phyloP scores from a whole-genome alignment of 768 basidiomycete species.

The Paxillus involutus region DNA sequence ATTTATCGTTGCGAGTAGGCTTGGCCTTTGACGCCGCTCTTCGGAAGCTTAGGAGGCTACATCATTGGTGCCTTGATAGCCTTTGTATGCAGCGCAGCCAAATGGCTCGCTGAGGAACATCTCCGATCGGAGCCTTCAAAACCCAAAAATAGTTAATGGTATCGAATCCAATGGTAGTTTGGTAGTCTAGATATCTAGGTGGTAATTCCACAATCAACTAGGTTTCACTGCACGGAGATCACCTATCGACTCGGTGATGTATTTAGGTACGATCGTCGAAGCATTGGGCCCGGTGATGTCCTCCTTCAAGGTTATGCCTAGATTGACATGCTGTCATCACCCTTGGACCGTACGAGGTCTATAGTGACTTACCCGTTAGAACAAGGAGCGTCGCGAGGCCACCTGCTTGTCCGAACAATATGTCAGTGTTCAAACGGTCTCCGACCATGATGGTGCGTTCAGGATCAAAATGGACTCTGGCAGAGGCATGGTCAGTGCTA shows the following conservation, averaged over 20 bases:
- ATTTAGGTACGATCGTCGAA: slow-evolving; percentile 76
- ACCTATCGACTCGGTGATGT: slow-evolving; percentile 76
- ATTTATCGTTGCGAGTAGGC: slow-evolving; percentile 45
- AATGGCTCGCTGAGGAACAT: slow-evolving; percentile 41
- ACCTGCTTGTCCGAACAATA: slow-evolving; percentile 86
- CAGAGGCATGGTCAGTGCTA: slow-evolving; percentile 8
- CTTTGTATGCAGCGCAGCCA: slow-evolving; percentile 43
- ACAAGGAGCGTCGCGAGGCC: slow-evolving; percentile 88
- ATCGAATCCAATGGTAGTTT: background rate
- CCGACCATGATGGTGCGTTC: slow-evolving; percentile 91
- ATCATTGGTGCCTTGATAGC: slow-evolving; percentile 58
- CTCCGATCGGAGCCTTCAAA: slow-evolving; percentile 23
- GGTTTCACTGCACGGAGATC: slow-evolving; percentile 57
- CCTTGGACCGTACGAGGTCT: background rate
- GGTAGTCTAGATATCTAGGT: slow-evolving; percentile 1
- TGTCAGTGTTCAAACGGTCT: slow-evolving; percentile 94
- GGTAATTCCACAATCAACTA: slow-evolving; percentile 13
- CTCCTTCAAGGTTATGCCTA: slow-evolving; percentile 76
- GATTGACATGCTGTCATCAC: background rate
- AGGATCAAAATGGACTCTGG: slow-evolving; percentile 84
- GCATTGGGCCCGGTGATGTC: slow-evolving; percentile 73
- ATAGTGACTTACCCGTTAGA: slow-evolving; percentile 65
- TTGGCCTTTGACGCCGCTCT: slow-evolving; percentile 81
- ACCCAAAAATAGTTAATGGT: slow-evolving; percentile 21
- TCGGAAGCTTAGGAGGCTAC: slow-evolving; percentile 70